Conservation (phyloP, 495 filamentous ascomycete species). For the Darksidea phi region DNA sequence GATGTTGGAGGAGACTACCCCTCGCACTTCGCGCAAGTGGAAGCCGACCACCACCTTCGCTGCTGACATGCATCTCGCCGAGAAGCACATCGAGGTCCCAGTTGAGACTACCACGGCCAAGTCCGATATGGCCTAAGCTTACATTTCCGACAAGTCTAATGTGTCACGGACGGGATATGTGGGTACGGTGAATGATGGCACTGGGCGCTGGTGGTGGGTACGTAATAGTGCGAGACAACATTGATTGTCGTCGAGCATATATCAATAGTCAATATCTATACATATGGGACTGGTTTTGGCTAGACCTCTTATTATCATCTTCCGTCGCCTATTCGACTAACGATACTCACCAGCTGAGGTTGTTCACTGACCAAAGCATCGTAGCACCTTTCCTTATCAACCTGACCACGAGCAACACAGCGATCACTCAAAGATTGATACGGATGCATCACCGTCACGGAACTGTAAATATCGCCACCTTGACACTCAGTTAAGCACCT, state of each 20-base stretch:
- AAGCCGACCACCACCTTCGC: constrained; percentile 69
- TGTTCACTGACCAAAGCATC: too few relatives aligned
- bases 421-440: too few relatives aligned
- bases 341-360: too few relatives aligned
- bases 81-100: constrained; percentile 42
- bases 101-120: constrained; percentile 10
- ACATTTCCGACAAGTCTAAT: background rate
- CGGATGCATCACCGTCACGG: too few relatives aligned
- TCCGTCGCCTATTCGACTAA: background rate
- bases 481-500: too few relatives aligned
- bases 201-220: background rate
- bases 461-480: too few relatives aligned
- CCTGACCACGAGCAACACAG: too few relatives aligned
- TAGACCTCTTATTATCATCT: background rate
- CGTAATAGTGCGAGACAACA: constrained; percentile 4
- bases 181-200: background rate
- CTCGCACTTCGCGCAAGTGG: constrained; percentile 70
- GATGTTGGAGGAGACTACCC: constrained; percentile 81
- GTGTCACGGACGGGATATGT: constrained; percentile 5
- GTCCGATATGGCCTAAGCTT: constrained; percentile 2
- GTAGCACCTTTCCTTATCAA: too few relatives aligned
- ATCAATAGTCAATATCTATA: constrained; percentile 3
- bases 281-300: background rate
- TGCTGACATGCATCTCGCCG: constrained; percentile 55
- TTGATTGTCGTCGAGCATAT: constrained; percentile 8